A percentile compares a stretch with the other conserved stretches of the same genome.
phyloP scores from a whole-genome alignment of 495 filamentous ascomycete species.

The Rhizodiscina lignyota region DNA sequence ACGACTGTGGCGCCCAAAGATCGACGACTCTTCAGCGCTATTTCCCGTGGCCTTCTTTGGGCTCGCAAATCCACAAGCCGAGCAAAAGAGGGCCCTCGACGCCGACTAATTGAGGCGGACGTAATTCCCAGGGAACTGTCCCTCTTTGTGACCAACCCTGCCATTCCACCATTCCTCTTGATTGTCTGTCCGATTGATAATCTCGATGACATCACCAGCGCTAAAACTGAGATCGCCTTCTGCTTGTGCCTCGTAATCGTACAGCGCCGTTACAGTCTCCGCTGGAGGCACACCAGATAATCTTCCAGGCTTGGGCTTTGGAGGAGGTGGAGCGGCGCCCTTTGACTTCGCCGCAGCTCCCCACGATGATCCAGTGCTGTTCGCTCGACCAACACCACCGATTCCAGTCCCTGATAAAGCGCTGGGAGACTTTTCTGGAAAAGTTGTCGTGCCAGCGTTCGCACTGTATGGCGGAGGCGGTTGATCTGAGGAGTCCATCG shows the following conservation, averaged over 20 bases:
- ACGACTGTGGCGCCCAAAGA: too few species aligned
- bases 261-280: constrained; percentile 51
- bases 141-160: constrained; percentile 54
- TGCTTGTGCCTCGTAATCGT: constrained; percentile 92
- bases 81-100: too few species aligned
- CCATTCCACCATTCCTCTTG: constrained; percentile 97
- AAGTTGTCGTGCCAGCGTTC: constrained; percentile 14
- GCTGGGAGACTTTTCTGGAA: too few species aligned
- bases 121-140: constrained; percentile 84
- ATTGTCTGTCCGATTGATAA: constrained; percentile 60
- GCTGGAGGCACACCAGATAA: constrained; percentile 40
- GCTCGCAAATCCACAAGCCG: too few species aligned
- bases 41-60: too few species aligned
- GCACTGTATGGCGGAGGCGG: constrained; percentile 53
- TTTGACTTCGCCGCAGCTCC: constrained; percentile 59
- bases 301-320: constrained; percentile 71
- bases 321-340: constrained; percentile 72
- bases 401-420: neutral
- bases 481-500: constrained; percentile 36
- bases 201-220: constrained; percentile 82
- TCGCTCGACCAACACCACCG: constrained; percentile 26
- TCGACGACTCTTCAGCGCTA: too few species aligned
- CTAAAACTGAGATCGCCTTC: constrained; percentile 88
- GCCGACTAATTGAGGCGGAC: too few species aligned
- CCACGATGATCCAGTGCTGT: constrained; percentile 40